These are phyloP conservation scores for Tarenaya hassleriana DNA, from an alignment of 345 rosid species.

Conservation along the genomic window DNA sequence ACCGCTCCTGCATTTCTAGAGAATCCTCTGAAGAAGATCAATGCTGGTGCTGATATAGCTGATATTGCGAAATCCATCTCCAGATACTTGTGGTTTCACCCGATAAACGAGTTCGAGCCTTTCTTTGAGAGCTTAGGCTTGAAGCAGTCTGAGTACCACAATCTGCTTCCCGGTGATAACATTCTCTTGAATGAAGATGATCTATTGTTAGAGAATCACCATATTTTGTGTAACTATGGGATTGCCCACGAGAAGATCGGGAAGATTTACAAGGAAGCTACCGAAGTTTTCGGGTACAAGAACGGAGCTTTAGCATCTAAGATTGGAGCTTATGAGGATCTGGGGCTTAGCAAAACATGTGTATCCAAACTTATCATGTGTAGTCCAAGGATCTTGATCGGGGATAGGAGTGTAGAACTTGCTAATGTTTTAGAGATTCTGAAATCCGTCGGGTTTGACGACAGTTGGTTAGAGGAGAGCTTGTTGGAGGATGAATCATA, in stretches of 20 bases:
- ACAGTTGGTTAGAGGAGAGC: slow-evolving; percentile 42
- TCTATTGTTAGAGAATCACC: slow-evolving; percentile 53
- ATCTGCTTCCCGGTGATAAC: too few relatives aligned
- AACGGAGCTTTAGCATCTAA: slow-evolving; percentile 43
- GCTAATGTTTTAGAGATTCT: slow-evolving; percentile 41
- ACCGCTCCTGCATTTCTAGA: slow-evolving; percentile 46
- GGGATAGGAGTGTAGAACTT: slow-evolving; percentile 44
- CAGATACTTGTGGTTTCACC: too few relatives aligned
- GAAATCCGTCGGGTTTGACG: slow-evolving; percentile 39
- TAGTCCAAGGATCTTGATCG: slow-evolving; percentile 50
- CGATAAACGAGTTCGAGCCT: too few relatives aligned
- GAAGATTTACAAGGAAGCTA: slow-evolving; percentile 45
- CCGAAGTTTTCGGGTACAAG: slow-evolving; percentile 44
- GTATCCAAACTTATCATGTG: slow-evolving; percentile 39
- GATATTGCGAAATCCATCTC: too few relatives aligned
- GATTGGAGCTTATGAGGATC: slow-evolving; percentile 49
- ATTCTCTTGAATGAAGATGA: slow-evolving; percentile 65
- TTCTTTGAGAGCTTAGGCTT: too few relatives aligned
- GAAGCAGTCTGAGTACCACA: too few relatives aligned
- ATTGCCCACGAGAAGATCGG: slow-evolving; percentile 56
- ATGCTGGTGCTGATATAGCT: slow-evolving; percentile 22
- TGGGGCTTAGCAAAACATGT: slow-evolving; percentile 45
- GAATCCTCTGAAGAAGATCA: slow-evolving; percentile 30
- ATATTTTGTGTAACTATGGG: slow-evolving; percentile 56
- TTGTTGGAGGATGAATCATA: slow-evolving; percentile 31